Conservation (phyloP, 768 basidiomycete species). For the Rhodotorula toruloides region DNA sequence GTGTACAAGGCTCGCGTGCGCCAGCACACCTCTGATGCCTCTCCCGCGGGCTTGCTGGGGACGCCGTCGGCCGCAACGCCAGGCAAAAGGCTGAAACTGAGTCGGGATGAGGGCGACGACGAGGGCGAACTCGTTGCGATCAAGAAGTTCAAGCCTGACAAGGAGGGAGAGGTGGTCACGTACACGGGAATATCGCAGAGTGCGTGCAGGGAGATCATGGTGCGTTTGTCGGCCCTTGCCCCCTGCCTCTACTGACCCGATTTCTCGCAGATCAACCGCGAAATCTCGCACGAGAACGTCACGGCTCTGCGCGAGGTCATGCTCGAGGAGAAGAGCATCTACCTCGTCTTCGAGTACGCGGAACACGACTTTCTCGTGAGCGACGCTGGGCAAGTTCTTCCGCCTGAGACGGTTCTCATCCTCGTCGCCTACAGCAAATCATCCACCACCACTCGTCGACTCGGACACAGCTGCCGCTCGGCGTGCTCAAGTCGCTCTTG, state of each 20-base stretch:
- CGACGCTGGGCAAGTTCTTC: constrained; percentile 1
- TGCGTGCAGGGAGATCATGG: constrained; percentile 93
- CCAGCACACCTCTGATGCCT: constrained; percentile 37
- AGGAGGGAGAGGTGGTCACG: constrained; percentile 83
- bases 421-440: constrained; percentile 68
- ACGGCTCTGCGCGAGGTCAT: constrained; percentile 90
- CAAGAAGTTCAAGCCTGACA: constrained; percentile 99
- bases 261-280: constrained; percentile 66
- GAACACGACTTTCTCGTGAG: constrained; percentile 95
- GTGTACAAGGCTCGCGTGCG: constrained; percentile 81
- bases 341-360: constrained; percentile 99
- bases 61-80: constrained; percentile 46
- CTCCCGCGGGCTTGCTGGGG: constrained; percentile 40
- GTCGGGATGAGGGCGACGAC: constrained; percentile 54
- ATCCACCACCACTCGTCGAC: constrained; percentile 96
- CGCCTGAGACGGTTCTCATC: background rate
- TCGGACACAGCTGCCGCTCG: constrained; percentile 64
- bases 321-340: constrained; percentile 95
- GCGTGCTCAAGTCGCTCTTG: constrained; percentile 84
- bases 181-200: constrained; percentile 98
- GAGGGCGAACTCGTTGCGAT: constrained; percentile 74
- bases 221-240: constrained; percentile 49
- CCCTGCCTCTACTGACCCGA: background rate
- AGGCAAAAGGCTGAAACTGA: constrained; percentile 52
- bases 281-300: constrained; percentile 84